Conservation (phyloP, 306 rosid genomes). For the Gastrolobium bilobum region DNA sequence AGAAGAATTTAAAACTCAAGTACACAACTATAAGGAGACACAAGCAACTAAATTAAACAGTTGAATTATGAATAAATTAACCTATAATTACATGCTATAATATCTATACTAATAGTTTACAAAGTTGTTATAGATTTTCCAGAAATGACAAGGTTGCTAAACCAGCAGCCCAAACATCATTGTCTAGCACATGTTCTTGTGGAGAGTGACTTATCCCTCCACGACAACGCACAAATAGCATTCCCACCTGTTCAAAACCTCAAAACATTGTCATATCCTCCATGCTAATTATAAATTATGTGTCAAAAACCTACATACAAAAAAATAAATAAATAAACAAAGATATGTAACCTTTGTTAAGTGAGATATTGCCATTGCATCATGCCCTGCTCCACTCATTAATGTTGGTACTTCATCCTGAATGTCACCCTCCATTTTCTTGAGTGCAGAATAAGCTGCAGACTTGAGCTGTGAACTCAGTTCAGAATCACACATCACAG, state of each 20-base stretch:
- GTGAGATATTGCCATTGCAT: slow-evolving; percentile 95
- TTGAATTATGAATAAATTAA: slow-evolving; percentile 47
- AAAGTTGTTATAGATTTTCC: slow-evolving; percentile 57
- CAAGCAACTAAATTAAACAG: slow-evolving; percentile 34
- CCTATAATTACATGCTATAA: slow-evolving; percentile 49
- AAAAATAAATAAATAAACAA: not conserved
- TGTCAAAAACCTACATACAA: not conserved
- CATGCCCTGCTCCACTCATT: slow-evolving; percentile 98
- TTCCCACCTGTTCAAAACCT: slow-evolving; percentile 73
- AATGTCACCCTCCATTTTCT: slow-evolving; percentile 76
- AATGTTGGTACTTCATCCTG: slow-evolving; percentile 76
- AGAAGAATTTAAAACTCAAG: slow-evolving; percentile 21
- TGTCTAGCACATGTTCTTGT: slow-evolving; percentile 79
- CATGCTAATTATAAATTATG: not conserved
- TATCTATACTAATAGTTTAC: slow-evolving; percentile 35
- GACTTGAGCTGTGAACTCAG: slow-evolving; percentile 79
- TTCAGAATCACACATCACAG: slow-evolving; percentile 82
- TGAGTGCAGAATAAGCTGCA: slow-evolving; percentile 74
- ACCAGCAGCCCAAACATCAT: slow-evolving; percentile 89
- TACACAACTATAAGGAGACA: slow-evolving; percentile 38
- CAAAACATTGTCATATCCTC: slow-evolving; percentile 35
- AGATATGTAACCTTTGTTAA: slow-evolving; percentile 75
- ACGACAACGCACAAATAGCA: slow-evolving; percentile 93
- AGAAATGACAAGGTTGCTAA: slow-evolving; percentile 75
- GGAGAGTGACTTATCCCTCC: slow-evolving; percentile 98